phyloP scores from a whole-genome alignment of 371 early-diverging fungal species.

The Rhizopus sp. region DNA sequence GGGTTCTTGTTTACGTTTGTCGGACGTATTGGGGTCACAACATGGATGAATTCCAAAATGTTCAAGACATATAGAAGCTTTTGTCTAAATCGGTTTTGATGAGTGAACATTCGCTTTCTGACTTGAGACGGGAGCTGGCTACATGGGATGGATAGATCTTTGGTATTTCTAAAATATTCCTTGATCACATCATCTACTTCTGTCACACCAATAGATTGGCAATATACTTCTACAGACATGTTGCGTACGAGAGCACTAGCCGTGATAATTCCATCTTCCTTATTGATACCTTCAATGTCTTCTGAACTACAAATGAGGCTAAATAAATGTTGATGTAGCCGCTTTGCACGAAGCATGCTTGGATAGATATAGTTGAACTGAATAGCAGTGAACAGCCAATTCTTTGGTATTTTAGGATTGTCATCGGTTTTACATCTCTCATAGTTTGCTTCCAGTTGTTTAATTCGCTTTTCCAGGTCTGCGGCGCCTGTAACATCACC shows the following conservation, averaged over 20 bases:
- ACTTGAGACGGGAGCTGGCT: constrained; percentile 18
- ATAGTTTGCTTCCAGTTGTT: constrained; percentile 5
- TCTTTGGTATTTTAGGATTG: background rate
- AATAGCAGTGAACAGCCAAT: constrained; percentile 36
- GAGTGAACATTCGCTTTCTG: constrained; percentile 2
- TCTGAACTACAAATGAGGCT: constrained; percentile 8
- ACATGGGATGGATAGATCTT: constrained; percentile 1
- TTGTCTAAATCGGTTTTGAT: constrained; percentile 19
- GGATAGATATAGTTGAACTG: constrained; percentile 52
- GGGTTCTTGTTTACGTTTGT: background rate
- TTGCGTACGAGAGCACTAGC: constrained; percentile 12
- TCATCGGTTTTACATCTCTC: background rate
- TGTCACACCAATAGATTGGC: constrained; percentile 28
- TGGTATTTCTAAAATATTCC: constrained; percentile 15
- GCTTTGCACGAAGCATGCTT: constrained; percentile 39
- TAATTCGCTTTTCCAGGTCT: constrained; percentile 4
- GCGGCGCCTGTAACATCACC: constrained; percentile 8
- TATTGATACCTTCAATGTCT: constrained; percentile 16
- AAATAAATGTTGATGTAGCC: constrained; percentile 45
- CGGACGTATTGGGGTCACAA: background rate
- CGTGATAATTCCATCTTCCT: constrained; percentile 12
- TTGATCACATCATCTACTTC: constrained; percentile 1
- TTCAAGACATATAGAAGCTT: constrained; percentile 16
- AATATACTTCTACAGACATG: background rate
- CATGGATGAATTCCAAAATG: constrained; percentile 3